phyloP scores from a whole-genome alignment of 169 alveolate genomes.

The Babesia sp. region DNA sequence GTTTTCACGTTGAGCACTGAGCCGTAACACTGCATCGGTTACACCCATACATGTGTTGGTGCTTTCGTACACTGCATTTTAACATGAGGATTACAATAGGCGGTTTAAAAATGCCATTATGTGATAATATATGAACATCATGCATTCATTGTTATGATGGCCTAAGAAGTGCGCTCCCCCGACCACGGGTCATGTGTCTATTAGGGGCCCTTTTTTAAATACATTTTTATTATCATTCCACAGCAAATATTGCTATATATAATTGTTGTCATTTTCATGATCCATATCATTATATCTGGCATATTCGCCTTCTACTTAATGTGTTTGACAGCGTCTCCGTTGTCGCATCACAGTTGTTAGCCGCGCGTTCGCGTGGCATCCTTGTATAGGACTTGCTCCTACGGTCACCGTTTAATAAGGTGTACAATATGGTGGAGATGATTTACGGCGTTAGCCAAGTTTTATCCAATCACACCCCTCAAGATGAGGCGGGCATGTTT shows the following conservation, averaged over 20 bases:
- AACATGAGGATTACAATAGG: too few species aligned
- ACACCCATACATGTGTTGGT: too few species aligned
- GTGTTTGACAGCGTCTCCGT: background rate
- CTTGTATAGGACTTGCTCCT: background rate
- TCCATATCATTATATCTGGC: background rate
- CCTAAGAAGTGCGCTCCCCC: background rate
- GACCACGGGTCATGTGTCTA: conserved; percentile 1
- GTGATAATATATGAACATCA: too few species aligned
- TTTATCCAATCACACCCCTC: conserved; percentile 8
- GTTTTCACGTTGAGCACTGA: too few species aligned
- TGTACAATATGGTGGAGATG: conserved; percentile 3
- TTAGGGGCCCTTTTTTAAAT: background rate
- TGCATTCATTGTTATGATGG: too few species aligned
- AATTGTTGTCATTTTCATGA: background rate
- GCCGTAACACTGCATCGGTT: too few species aligned
- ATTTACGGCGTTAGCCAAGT: conserved; percentile 17
- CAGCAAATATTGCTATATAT: background rate
- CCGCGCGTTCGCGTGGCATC: conserved; percentile 26
- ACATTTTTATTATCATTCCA: background rate
- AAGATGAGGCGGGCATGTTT: conserved; percentile 6
- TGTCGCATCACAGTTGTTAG: background rate
- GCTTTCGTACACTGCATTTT: too few species aligned
- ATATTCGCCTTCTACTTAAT: background rate
- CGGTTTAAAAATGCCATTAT: too few species aligned
- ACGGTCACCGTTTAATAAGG: background rate